phyloP scores from a whole-genome alignment of 768 basidiomycete species.

The Lactarius trivialis region DNA sequence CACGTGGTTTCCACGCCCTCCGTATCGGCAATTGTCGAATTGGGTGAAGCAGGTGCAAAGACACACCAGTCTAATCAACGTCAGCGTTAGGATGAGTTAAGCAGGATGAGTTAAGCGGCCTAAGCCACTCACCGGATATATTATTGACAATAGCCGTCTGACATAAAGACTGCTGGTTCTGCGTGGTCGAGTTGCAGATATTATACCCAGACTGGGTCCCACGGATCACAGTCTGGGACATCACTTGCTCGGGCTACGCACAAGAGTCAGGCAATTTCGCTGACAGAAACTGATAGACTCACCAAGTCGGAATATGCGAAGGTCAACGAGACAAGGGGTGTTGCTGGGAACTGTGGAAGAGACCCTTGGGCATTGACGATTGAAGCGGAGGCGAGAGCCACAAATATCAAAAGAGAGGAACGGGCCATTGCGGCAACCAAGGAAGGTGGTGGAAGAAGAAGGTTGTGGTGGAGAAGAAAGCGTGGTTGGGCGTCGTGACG shows the following conservation, averaged over 20 bases:
- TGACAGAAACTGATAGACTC: not conserved
- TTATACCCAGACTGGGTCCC: constrained; percentile 63
- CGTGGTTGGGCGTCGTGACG: constrained; percentile 6
- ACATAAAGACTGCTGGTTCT: constrained; percentile 54
- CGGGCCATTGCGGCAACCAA: constrained; percentile 27
- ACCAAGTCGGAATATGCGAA: constrained; percentile 26
- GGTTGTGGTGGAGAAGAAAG: not conserved
- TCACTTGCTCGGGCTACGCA: constrained; percentile 47
- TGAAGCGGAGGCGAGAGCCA: constrained; percentile 28
- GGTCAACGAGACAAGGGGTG: constrained; percentile 28
- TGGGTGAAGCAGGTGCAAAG: constrained; percentile 49
- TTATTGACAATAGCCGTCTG: constrained; percentile 66
- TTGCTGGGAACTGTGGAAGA: constrained; percentile 23
- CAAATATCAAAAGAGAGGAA: constrained; percentile 33
- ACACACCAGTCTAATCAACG: constrained; percentile 55
- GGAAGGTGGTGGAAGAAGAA: constrained; percentile 15
- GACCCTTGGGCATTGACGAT: constrained; percentile 24
- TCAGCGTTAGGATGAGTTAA: not conserved
- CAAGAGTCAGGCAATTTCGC: not conserved
- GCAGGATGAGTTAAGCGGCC: not conserved
- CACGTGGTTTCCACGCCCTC: constrained; percentile 71
- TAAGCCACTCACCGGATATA: constrained; percentile 37
- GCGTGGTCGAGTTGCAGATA: constrained; percentile 59
- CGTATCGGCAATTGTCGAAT: constrained; percentile 52
- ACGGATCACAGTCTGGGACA: constrained; percentile 39